Base-by-base conservation (phyloP, 768 basidiomycete species). In the Lactarius pseudohatsudake region DNA sequence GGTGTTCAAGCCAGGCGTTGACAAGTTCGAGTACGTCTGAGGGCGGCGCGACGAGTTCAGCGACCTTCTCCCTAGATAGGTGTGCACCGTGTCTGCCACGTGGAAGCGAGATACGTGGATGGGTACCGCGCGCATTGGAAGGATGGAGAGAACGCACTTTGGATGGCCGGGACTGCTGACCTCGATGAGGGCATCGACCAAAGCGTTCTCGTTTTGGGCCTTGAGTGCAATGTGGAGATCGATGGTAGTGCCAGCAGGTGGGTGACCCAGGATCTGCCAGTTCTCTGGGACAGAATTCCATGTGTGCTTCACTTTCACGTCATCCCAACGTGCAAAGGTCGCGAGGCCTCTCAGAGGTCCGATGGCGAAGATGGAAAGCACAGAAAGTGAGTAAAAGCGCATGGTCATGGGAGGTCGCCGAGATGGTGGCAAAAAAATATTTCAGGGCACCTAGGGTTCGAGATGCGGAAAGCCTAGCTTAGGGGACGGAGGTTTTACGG, bases 51-150 rank as follows among this genome's bases (percentile, higher is more conserved):
- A 38, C 36, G 3, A 38, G 36, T 38, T 38, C 43, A 9, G 43
- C 18, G 20, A 45, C 45, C 20, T 45, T 0, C 8, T 45, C n/a
- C 9, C 20, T 45, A 1, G 45, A n/a, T 10, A 45, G n/a, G n/a
- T 47, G 11, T 4, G 8, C n/a, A 0, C 45, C n/a, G 4, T 47
- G 4, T 47, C 45, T 47, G 4, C n/a, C 45, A n/a, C 9, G n/a
- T 0, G n/a, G n/a, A 0, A 47, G n/a, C n/a, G 4, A 9, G 3
- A 47, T 4, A 10, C 2, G 0, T 18, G 20, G 3, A 20, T 16
- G n/a, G 11, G 8, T 22, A 9, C 10, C 0, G 2, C 2, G 34
- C n/a, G 4, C 26, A 0, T 4, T n/a, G 45, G 20, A 47, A 47
- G n/a, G 4, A 10, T 47, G 45, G 43, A 45, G 20, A 47, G n/a